These are phyloP conservation scores for Pseudotsuga menziesii DNA, from an alignment of 75 land plant species.

Conservation along the genomic window DNA sequence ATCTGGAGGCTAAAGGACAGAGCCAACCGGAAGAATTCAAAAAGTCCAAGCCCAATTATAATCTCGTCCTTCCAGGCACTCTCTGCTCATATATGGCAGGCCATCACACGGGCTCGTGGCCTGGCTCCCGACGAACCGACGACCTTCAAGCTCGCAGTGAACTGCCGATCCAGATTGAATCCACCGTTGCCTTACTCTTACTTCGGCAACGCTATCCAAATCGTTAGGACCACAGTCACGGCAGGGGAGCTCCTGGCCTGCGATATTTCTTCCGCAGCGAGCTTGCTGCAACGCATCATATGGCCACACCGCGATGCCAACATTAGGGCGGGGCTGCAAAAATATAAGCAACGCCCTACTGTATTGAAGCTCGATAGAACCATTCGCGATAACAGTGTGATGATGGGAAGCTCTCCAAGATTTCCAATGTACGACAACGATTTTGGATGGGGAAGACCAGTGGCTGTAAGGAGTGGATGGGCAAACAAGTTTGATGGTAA, in stretches of 20 bases:
- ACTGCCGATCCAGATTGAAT: conserved; percentile 10
- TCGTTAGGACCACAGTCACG: not conserved
- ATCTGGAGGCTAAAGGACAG: conserved; percentile 30
- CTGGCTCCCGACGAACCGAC: not conserved
- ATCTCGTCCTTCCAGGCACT: conserved; percentile 25
- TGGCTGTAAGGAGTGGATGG: conserved; percentile 11
- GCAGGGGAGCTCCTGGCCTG: conserved; percentile 26
- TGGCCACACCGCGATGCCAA: conserved; percentile 11
- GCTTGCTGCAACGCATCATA: conserved; percentile 21
- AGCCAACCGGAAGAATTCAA: conserved; percentile 13
- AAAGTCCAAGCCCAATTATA: conserved; percentile 7
- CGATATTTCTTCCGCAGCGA: conserved; percentile 36
- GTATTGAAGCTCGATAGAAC: not conserved
- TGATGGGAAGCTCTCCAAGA: conserved; percentile 21
- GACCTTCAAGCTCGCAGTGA: not conserved
- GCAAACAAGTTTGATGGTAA: conserved; percentile 18
- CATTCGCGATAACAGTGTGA: not conserved
- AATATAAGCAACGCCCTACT: not conserved
- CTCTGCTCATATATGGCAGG: conserved; percentile 20
- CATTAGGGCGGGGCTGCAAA: conserved; percentile 25
- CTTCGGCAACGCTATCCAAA: conserved; percentile 22
- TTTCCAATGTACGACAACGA: conserved; percentile 29
- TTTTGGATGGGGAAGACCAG: conserved; percentile 35
- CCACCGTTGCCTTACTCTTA: conserved; percentile 20
- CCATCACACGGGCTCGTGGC: conserved; percentile 6